phyloP scores from a whole-genome alignment of 1,284 basidiomycete genomes.

The Tranzscheliella williamsii region DNA sequence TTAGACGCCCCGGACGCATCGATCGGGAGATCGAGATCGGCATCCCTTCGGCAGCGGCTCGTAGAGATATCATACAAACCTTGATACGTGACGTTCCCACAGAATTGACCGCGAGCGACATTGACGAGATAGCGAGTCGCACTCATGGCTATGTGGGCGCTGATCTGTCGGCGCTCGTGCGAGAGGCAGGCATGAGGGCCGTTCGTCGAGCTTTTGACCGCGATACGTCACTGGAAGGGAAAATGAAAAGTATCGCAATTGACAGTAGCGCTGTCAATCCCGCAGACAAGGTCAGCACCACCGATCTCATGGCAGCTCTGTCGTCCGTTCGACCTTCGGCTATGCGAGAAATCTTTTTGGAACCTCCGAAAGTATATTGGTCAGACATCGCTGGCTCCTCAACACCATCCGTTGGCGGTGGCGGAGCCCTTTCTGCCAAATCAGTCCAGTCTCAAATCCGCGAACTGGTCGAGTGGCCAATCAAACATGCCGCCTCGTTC shows the following conservation, averaged over 20 bases:
- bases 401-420: constrained; percentile 15
- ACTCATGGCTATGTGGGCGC: constrained; percentile 98
- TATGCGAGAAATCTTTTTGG: constrained; percentile 88
- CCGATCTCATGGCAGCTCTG: constrained; percentile 75
- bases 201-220: constrained; percentile 70
- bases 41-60: constrained; percentile 81
- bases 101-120: constrained; percentile 68
- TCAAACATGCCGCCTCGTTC: constrained; percentile 83
- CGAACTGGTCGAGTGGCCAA: constrained; percentile 77
- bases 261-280: not conserved
- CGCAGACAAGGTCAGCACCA: constrained; percentile 46
- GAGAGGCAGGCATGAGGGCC: constrained; percentile 86
- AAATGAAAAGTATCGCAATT: constrained; percentile 29
- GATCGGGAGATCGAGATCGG: constrained; percentile 98
- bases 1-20: constrained; percentile 89
- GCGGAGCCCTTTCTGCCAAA: constrained; percentile 24
- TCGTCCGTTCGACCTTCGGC: constrained; percentile 85
- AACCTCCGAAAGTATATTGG: constrained; percentile 81
- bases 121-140: constrained; percentile 72
- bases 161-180: constrained; percentile 86
- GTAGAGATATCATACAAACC: constrained; percentile 80
- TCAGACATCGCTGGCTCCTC: constrained; percentile 69
- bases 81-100: constrained; percentile 81
- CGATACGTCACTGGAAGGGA: constrained; percentile 13
- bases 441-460: constrained; percentile 49